phyloP scores from a whole-genome alignment of 2,329 filamentous ascomycete genomes.

The Trichoderma harzianum region DNA sequence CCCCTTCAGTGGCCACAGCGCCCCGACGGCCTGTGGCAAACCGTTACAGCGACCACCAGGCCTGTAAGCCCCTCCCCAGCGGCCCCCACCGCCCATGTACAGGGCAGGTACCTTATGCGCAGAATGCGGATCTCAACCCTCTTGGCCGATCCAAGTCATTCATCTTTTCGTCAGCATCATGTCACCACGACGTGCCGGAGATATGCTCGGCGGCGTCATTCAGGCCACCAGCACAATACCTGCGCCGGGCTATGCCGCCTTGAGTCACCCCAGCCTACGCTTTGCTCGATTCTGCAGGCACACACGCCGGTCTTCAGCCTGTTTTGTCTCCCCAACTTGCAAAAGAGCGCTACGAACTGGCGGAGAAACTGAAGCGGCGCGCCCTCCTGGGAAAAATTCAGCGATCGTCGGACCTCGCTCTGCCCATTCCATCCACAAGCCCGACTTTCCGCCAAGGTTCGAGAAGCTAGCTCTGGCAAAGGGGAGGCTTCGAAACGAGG shows the following conservation, averaged over 20 bases:
- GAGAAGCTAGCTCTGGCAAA: neutral
- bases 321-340: neutral
- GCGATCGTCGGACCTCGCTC: neutral
- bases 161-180: slow-evolving; percentile 13
- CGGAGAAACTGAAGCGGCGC: neutral
- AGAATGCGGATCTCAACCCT: slow-evolving; percentile 1
- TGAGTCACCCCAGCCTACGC: neutral
- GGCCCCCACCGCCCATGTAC: neutral
- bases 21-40: neutral
- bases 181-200: neutral
- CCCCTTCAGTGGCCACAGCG: neutral
- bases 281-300: slow-evolving; percentile 14
- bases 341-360: neutral
- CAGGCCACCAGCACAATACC: neutral
- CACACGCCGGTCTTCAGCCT: neutral
- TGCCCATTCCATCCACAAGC: neutral
- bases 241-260: neutral
- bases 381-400: neutral
- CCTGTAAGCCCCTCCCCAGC: neutral
- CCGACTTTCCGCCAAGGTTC: neutral
- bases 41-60: neutral
- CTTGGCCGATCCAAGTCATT: slow-evolving; percentile 2
- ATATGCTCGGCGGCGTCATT: neutral
- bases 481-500: neutral
- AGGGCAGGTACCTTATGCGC: slow-evolving; percentile 1